These are phyloP conservation scores for Jamesozyma jinghongensis DNA, from an alignment of 805 yeast species.

Conservation along the genomic window DNA sequence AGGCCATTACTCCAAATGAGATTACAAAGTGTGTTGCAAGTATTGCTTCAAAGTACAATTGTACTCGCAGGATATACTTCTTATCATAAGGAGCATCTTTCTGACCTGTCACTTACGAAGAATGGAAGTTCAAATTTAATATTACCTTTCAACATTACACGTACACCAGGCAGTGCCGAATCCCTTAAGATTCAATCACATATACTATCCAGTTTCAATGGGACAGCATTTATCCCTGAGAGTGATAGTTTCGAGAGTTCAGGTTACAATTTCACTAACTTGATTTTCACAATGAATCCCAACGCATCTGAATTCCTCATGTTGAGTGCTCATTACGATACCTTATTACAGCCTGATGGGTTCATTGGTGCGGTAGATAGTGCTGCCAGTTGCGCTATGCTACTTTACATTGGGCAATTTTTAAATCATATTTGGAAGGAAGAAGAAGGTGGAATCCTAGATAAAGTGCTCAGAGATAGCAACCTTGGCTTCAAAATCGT, in stretches of 20 bases:
- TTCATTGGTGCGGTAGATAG: slow-evolving; percentile 54
- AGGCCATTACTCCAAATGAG: no score
- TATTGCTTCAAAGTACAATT: no score
- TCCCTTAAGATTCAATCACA: slow-evolving; percentile 33
- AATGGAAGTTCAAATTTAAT: slow-evolving; percentile 10
- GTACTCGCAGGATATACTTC: neutral
- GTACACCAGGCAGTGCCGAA: slow-evolving; percentile 37
- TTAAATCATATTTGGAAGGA: slow-evolving; percentile 12
- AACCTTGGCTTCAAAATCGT: slow-evolving; percentile 37
- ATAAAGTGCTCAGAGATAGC: neutral
- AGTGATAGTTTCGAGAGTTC: slow-evolving; percentile 3
- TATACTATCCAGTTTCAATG: slow-evolving; percentile 29
- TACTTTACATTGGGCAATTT: slow-evolving; percentile 37
- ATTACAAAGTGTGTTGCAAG: no score
- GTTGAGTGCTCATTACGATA: slow-evolving; percentile 49
- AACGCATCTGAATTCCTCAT: slow-evolving; percentile 27
- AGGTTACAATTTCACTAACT: slow-evolving; percentile 32
- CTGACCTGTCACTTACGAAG: slow-evolving; percentile 5
- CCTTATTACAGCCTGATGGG: slow-evolving; percentile 39
- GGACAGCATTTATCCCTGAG: slow-evolving; percentile 28
- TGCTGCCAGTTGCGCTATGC: slow-evolving; percentile 47
- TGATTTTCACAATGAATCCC: slow-evolving; percentile 27
- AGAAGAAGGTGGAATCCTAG: slow-evolving; percentile 4
- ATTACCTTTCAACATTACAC: slow-evolving; percentile 31
- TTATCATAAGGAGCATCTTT: slow-evolving; percentile 2